phyloP scores from a whole-genome alignment of 2,329 filamentous ascomycete genomes.

The Fusarium siculi region DNA sequence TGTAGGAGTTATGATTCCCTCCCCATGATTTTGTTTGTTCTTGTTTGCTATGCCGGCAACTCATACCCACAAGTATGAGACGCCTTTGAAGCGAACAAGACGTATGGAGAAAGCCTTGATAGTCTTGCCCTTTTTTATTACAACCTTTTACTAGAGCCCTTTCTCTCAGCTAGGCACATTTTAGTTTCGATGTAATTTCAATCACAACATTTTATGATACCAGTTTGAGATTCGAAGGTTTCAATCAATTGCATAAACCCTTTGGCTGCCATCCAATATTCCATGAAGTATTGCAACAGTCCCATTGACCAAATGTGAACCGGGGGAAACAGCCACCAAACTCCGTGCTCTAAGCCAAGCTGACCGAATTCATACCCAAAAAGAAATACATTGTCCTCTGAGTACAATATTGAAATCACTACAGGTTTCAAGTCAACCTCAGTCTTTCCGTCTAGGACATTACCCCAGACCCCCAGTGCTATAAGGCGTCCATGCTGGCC shows the following conservation, averaged over 20 bases:
- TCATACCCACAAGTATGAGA: slow-evolving; percentile 37
- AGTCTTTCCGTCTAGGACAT: slow-evolving; percentile 21
- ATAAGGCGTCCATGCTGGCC: slow-evolving; percentile 81
- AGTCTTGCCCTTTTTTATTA: slow-evolving; percentile 52
- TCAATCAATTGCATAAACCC: slow-evolving; percentile 29
- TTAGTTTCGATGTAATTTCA: slow-evolving; percentile 61
- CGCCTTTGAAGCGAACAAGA: slow-evolving; percentile 41
- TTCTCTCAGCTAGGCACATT: slow-evolving; percentile 50
- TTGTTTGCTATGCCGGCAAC: slow-evolving; percentile 38
- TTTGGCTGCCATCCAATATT: neutral
- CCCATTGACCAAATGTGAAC: slow-evolving; percentile 1
- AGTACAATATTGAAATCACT: neutral
- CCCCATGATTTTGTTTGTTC: slow-evolving; percentile 38
- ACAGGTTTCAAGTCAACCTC: neutral
- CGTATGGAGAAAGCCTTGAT: slow-evolving; percentile 49
- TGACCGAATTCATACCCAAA: slow-evolving; percentile 7
- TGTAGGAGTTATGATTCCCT: slow-evolving; percentile 44
- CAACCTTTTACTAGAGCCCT: slow-evolving; percentile 48
- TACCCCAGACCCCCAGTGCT: slow-evolving; percentile 31
- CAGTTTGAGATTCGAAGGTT: slow-evolving; percentile 46
- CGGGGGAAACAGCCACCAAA: slow-evolving; percentile 25
- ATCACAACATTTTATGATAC: slow-evolving; percentile 58
- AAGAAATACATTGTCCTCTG: slow-evolving; percentile 5
- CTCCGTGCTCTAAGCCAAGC: slow-evolving; percentile 40
- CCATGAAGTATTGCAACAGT: neutral